Evolutionary conservation across 495 filamentous ascomycete species (phyloP).

Genomic region (Cryomyces antarcticus): DNA sequence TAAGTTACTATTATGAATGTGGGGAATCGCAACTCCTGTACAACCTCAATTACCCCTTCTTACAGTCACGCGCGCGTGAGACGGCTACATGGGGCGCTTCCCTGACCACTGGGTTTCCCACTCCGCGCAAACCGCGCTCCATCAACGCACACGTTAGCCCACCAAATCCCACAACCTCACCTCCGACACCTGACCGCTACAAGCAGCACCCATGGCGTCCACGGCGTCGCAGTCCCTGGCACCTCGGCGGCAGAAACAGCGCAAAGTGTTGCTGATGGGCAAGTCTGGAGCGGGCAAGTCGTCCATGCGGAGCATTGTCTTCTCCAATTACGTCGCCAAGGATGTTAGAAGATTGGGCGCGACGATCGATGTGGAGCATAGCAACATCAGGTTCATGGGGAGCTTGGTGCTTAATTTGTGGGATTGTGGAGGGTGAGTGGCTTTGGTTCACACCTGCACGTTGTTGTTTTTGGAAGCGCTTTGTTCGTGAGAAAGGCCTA

Average conservation of each 20-base stretch:
- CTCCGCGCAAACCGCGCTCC: too few species aligned
- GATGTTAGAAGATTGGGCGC: constrained; percentile 86
- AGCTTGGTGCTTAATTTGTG: constrained; percentile 93
- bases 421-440: constrained; percentile 75
- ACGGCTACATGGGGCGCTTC: too few species aligned
- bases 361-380: constrained; percentile 97
- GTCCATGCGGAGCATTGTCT: constrained; percentile 95
- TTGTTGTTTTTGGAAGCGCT: not conserved
- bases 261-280: constrained; percentile 37
- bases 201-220: too few species aligned
- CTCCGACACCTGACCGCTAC: too few species aligned
- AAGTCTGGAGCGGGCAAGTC: constrained; percentile 99
- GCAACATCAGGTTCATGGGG: constrained; percentile 92
- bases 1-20: too few species aligned
- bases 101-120: too few species aligned
- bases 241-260: constrained; percentile 23
- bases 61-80: too few species aligned
- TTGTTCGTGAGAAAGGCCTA: too few species aligned
- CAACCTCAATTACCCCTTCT: too few species aligned
- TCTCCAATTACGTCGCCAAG: constrained; percentile 92
- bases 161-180: too few species aligned
- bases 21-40: too few species aligned
- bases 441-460: not conserved
- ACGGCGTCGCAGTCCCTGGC: not conserved
- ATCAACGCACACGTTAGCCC: too few species aligned